A percentile compares a stretch with the other conserved stretches of the same genome.
Conservation (phyloP, 2,329 filamentous ascomycete genomes). For the Biscogniauxia sp. region DNA sequence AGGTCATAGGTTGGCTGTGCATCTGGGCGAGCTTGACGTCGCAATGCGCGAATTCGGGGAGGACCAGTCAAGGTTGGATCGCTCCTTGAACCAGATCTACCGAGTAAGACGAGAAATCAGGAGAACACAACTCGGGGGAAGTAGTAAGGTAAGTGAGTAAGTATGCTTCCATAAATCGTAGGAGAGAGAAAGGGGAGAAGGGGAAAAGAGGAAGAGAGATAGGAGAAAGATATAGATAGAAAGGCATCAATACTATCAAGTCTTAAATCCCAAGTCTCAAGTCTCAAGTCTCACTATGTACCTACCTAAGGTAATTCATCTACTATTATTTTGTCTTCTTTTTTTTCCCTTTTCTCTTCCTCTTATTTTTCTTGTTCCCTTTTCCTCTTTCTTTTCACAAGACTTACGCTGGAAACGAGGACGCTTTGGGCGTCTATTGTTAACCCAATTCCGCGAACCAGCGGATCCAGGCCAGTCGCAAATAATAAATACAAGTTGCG, state of each 20-base stretch:
- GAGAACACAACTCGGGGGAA: constrained; percentile 2
- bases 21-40: constrained; percentile 17
- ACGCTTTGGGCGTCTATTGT: background rate
- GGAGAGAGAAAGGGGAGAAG: background rate
- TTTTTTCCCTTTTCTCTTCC: too few species aligned
- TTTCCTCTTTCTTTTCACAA: too few species aligned
- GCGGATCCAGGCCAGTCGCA: background rate
- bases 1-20: background rate
- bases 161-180: background rate
- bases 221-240: too few species aligned
- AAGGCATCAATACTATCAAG: too few species aligned
- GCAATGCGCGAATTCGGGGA: constrained; percentile 19
- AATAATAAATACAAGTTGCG: background rate
- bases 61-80: background rate
- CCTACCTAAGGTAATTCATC: too few species aligned
- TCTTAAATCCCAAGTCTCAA: too few species aligned
- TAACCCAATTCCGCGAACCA: background rate
- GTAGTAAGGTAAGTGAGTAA: background rate
- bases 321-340: too few species aligned
- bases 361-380: too few species aligned
- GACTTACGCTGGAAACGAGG: background rate
- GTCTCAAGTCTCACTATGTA: background rate
- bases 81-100: background rate
- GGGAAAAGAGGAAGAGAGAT: too few species aligned
- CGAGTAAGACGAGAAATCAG: constrained; percentile 1